Evolutionary conservation across 225 moss, liverwort and hornwort genomes (phyloP).

Genomic region (Antitrichia curtipendula): DNA sequence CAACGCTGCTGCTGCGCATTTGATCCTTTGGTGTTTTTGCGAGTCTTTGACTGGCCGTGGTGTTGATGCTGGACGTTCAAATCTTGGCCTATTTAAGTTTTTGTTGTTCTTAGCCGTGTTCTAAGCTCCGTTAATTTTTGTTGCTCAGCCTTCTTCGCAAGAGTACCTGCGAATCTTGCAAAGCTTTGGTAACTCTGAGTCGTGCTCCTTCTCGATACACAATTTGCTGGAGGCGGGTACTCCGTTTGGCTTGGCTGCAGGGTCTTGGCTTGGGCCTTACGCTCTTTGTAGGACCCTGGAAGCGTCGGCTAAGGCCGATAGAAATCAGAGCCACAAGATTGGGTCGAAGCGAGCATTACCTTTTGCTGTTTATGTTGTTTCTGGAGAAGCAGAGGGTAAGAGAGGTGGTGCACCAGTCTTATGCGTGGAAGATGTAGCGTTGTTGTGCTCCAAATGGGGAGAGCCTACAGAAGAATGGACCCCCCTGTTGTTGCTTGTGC

Average conservation of each 20-base stretch:
- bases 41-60: neutral
- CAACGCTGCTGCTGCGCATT: neutral
- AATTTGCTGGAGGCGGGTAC: conserved; percentile 69
- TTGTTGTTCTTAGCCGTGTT: neutral
- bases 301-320: conserved; percentile 60
- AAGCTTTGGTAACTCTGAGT: conserved; percentile 82
- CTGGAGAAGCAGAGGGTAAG: conserved; percentile 98
- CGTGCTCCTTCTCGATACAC: conserved; percentile 78
- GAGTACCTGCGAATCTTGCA: conserved; percentile 80
- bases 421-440: conserved; percentile 78
- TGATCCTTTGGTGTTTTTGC: neutral
- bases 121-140: neutral
- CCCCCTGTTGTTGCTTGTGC: conserved; percentile 81
- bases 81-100: neutral
- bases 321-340: conserved; percentile 39
- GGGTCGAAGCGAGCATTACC: conserved; percentile 58
- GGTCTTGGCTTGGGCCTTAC: conserved; percentile 97
- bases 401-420: conserved; percentile 96
- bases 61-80: neutral
- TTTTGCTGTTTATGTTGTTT: conserved; percentile 87
- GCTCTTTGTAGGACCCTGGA: conserved; percentile 93
- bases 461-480: conserved; percentile 65
- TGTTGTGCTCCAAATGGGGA: conserved; percentile 64
- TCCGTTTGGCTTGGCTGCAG: conserved; percentile 64
- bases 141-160: conserved; percentile 48